Conservation (phyloP, 2,329 filamentous ascomycete genomes). For the Emergomyces pasteurianus region DNA sequence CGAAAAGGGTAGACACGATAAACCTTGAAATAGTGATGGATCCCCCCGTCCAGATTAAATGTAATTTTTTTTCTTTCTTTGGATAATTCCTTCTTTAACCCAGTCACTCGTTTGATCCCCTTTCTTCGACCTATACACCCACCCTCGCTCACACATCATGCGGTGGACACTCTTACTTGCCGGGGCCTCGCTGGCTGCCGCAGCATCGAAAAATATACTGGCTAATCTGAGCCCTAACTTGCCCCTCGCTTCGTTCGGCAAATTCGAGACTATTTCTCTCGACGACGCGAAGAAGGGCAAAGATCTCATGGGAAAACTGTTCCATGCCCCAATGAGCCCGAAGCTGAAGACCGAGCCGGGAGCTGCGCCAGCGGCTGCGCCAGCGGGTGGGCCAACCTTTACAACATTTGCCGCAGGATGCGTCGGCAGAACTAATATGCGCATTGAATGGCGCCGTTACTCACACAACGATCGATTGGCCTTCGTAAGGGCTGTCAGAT, state of each 20-base stretch:
- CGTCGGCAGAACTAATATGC: background rate
- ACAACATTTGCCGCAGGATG: background rate
- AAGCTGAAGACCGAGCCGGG: background rate
- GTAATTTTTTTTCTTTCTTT: background rate
- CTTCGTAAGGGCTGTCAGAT: background rate
- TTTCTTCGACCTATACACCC: background rate
- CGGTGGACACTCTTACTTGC: background rate
- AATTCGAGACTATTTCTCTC: conserved; percentile 21
- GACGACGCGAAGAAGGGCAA: conserved; percentile 23
- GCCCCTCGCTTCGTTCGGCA: conserved; percentile 20
- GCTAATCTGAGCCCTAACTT: background rate
- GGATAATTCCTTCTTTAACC: background rate
- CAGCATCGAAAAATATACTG: background rate
- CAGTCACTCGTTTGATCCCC: conserved; percentile 1
- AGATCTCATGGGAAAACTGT: background rate
- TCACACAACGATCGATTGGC: background rate
- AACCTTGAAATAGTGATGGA: background rate
- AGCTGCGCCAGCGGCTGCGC: too few species aligned
- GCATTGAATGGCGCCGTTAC: background rate
- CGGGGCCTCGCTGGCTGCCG: background rate
- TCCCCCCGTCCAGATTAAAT: background rate
- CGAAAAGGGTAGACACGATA: background rate
- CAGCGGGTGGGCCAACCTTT: background rate
- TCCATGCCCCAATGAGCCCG: background rate
- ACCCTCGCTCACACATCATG: background rate